Evolutionary conservation across 345 rosid genomes (phyloP).

Genomic region (Clausena lansium): DNA sequence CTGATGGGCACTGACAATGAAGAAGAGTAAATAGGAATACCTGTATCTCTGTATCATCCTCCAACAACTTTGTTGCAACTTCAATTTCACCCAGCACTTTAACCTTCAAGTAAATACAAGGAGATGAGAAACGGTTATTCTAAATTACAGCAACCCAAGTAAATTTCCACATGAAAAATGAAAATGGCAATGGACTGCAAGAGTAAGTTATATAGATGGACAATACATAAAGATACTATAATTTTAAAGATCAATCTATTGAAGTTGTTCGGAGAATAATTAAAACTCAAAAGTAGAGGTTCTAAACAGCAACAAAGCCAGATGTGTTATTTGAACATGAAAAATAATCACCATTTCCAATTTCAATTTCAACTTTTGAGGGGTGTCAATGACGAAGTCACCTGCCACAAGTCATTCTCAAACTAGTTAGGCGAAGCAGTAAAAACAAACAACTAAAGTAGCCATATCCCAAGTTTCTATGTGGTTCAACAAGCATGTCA

Average conservation of each 20-base stretch:
- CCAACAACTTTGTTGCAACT: conserved; percentile 77
- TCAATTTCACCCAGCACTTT: conserved; percentile 92
- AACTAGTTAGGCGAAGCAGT: conserved; percentile 4
- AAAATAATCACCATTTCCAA: conserved; percentile 69
- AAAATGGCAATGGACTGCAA: not conserved
- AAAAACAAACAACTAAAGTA: not conserved
- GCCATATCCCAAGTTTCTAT: not conserved
- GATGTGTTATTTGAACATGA: not conserved
- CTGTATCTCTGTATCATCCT: conserved; percentile 45
- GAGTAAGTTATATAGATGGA: not conserved
- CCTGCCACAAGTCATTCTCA: conserved; percentile 48
- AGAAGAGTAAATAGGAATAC: conserved; percentile 29
- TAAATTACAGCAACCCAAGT: conserved; percentile 10
- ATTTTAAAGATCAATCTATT: not conserved
- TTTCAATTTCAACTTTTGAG: conserved; percentile 76
- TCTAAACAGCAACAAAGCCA: conserved; percentile 12
- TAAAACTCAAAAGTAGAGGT: not conserved
- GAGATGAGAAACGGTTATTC: conserved; percentile 19
- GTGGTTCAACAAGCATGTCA: not conserved
- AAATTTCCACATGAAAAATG: not conserved
- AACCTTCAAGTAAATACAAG: conserved; percentile 46
- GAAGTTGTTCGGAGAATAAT: not conserved
- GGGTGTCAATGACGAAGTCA: conserved; percentile 81
- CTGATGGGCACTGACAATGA: not conserved
- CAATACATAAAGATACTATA: not conserved